Evolutionary conservation across 164 flowering plant genomes (phyloP), one percentile per base, ranked within the genome.

Genomic region (Pachysandra terminalis): DNA sequence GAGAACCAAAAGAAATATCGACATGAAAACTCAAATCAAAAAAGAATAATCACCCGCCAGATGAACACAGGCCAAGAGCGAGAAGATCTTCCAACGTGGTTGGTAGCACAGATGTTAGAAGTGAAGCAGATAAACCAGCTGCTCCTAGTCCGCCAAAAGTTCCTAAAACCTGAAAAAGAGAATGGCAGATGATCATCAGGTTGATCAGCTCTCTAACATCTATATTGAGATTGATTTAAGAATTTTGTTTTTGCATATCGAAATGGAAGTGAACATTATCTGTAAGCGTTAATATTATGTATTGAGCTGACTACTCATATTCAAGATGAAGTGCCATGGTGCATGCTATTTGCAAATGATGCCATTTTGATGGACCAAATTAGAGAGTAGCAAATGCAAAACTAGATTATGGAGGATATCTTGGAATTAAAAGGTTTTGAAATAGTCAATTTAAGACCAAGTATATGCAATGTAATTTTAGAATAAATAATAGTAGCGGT

Each of bases 31-130:
- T n/a, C n/a, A n/a, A n/a, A n/a, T n/a, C n/a, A n/a, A n/a, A n/a
- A 40, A 59, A 71, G 54, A 52, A 2, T 23, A 22, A 37, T 77
- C 78, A 94, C 97, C 98, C 98, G 81, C 97, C 98, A 74, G 93
- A 88, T 61, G 98, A 95, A 73, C 97, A 95, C 72, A 95, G 85
- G 56, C 91, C 96, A 67, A 95, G 85, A 74, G 98, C 98, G 74
- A 92, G 96, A 82, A 95, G 96, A 83, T 95, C 98, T 77, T 95
- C 98, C 63, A 81, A 70, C 14, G 96, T 90, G 67, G 98, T 87
- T 26, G 87, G 93, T 63, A 95, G 79, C 61, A 91, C 91, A 37
- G 97, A 86, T 53, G 98, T 95, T 62, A 95, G 76, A 58, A 95
- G 93, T 9, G 97, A 95, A 67, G 97, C 98, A 65, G 97, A 92